phyloP scores from a whole-genome alignment of 169 alveolate species.

The Cryptosporidium tyzzeri region DNA sequence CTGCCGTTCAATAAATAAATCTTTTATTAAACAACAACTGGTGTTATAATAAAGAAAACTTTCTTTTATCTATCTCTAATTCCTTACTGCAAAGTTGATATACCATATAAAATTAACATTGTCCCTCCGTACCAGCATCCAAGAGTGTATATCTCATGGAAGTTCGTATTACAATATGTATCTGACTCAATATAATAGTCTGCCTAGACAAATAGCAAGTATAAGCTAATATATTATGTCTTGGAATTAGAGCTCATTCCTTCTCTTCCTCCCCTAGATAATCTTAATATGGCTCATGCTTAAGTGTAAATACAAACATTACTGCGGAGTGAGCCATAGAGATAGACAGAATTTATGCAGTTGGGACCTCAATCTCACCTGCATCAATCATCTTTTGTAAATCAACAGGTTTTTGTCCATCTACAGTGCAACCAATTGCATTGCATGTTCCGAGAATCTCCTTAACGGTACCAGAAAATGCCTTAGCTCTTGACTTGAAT shows the following conservation, averaged over 20 bases:
- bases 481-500: conserved; percentile 89
- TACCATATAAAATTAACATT: conserved; percentile 14
- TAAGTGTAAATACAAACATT: not conserved
- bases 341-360: conserved; percentile 41
- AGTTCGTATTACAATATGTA: not conserved
- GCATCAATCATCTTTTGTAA: conserved; percentile 89
- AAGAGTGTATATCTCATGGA: not conserved
- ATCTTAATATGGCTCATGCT: not conserved
- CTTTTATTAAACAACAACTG: not conserved
- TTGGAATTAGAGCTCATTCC: not conserved
- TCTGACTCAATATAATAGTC: not conserved
- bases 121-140: not conserved
- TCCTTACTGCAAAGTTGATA: conserved; percentile 5
- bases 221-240: not conserved
- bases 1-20: not conserved
- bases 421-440: conserved; percentile 97
- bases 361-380: conserved; percentile 90
- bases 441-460: conserved; percentile 97
- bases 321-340: not conserved
- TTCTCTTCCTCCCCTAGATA: not conserved
- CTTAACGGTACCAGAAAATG: conserved; percentile 95
- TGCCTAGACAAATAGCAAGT: not conserved
- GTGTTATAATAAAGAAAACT: conserved; percentile 8
- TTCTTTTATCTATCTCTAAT: not conserved
- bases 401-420: conserved; percentile 93